Evolutionary conservation across 2,329 filamentous ascomycete species (phyloP).

Genomic region (Penicillium hesseltinei): DNA sequence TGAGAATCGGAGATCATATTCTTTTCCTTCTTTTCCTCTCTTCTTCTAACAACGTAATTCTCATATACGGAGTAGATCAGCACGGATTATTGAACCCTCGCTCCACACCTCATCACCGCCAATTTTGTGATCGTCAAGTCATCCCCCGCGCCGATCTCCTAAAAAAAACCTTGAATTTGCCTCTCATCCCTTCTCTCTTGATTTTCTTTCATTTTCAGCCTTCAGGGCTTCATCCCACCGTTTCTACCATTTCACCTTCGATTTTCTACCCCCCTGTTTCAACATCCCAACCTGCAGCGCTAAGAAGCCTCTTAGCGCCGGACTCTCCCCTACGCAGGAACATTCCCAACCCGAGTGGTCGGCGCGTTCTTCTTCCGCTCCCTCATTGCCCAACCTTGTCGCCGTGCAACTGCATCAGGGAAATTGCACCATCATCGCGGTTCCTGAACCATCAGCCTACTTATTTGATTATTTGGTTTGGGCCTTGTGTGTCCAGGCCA

Average conservation of each 20-base stretch:
- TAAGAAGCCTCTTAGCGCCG: slow-evolving; percentile 15
- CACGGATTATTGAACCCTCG: background rate
- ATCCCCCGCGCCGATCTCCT: slow-evolving; percentile 25
- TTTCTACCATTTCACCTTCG: background rate
- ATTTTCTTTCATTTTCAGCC: background rate
- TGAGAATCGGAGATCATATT: slow-evolving; percentile 12
- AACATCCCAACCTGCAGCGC: background rate
- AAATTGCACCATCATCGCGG: slow-evolving; percentile 17
- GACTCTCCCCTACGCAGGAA: slow-evolving; percentile 15
- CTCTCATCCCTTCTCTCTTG: background rate
- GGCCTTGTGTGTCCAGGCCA: slow-evolving; percentile 8
- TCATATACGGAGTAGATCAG: background rate
- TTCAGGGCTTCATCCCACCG: background rate
- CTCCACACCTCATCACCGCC: slow-evolving; percentile 12
- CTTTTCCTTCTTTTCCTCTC: background rate
- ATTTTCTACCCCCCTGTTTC: background rate
- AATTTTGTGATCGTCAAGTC: slow-evolving; percentile 19
- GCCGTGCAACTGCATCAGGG: slow-evolving; percentile 16
- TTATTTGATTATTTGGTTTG: slow-evolving; percentile 5
- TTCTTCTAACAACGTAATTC: background rate
- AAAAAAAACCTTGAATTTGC: slow-evolving; percentile 15
- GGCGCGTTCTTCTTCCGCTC: slow-evolving; percentile 20
- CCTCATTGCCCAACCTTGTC: slow-evolving; percentile 21
- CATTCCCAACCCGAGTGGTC: slow-evolving; percentile 6
- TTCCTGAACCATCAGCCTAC: slow-evolving; percentile 20